Percentiles rank a stretch among this genome's conserved stretches.
Conservation (phyloP, 805 yeast genomes). For the Teunomyces cretensis region DNA sequence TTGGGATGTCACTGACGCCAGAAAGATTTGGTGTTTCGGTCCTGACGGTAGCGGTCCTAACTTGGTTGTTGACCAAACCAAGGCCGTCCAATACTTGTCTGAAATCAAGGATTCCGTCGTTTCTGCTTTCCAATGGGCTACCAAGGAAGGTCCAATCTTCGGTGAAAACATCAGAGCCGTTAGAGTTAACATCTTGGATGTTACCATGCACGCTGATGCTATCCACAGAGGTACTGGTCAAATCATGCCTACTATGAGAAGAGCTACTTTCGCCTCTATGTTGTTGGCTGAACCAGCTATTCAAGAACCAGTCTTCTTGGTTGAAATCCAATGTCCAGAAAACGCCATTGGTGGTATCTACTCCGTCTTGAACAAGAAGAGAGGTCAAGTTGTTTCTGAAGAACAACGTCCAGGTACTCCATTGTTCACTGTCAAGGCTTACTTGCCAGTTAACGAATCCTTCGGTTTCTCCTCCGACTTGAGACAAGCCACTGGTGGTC, state of each 20-base stretch:
- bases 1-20: slow-evolving; percentile 99
- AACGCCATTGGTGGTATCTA: slow-evolving; percentile 99
- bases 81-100: slow-evolving; percentile 98
- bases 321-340: slow-evolving; percentile 99
- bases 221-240: slow-evolving; percentile 99
- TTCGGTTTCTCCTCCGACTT: slow-evolving; percentile 99
- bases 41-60: slow-evolving; percentile 99
- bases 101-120: slow-evolving; percentile 99
- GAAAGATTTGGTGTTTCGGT: slow-evolving; percentile 99
- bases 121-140: slow-evolving; percentile 99
- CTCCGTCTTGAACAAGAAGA: slow-evolving; percentile 98
- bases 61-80: slow-evolving; percentile 98
- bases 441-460: slow-evolving; percentile 99
- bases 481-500: slow-evolving; percentile 99
- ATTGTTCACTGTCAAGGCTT: slow-evolving; percentile 98
- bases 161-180: slow-evolving; percentile 96
- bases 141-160: slow-evolving; percentile 98
- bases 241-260: slow-evolving; percentile 99
- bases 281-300: slow-evolving; percentile 98
- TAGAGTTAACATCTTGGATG: slow-evolving; percentile 98
- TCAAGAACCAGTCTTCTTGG: slow-evolving; percentile 99
- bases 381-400: slow-evolving; percentile 99
- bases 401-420: slow-evolving; percentile 99
- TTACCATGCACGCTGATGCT: slow-evolving; percentile 99
- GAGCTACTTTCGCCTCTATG: slow-evolving; percentile 98